Base-by-base conservation (phyloP, 1,284 basidiomycete species). In the Flammula alnicola region DNA sequence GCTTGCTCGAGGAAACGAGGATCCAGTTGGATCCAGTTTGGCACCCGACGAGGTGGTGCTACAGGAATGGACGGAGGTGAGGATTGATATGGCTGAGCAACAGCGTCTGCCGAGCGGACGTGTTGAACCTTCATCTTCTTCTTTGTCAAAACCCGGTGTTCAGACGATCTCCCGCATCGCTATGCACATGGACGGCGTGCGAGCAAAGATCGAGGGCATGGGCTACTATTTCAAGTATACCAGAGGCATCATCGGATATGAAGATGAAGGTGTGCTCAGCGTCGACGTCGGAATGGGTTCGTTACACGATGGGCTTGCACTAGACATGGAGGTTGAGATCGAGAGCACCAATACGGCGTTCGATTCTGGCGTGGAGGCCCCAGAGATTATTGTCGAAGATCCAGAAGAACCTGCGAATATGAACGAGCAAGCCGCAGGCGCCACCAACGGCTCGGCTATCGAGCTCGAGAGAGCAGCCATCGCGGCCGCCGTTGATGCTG, bases 231-330 rank as follows among this genome's bases (percentile, higher is more conserved):
- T 76, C 47, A 66, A 63, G 32, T 76, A 74, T 54, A 70, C 64
- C 27, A 69, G 68, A 1, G 52, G 65, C 0, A 44, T 55, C 32
- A 36, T 69, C 27, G 64, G 67, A 4, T 80, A 79, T 56, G 63
- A 74, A 33, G 79, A 81, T 51, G 71, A 77, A 53, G 78, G 79
- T 3, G 53, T 79, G 5, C 52, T 79, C 12, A 75, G 69, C 48
- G 62, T 77, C 19, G 69, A 74, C 43, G 58, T 76, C 1, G 69
- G 67, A n/a, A 56, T 59, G 45, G 51, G 51, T 4, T 38, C 37
- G n/a, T 32, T 47, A 14, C 56, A 59, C 27, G 49, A 59, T 67
- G 49, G 62, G 2, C 45, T 63, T 17, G 59, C 63, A 10, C 44
- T 77, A 3, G 73, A 74, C 37, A 33, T 79, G 17, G 75, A 78